These are phyloP conservation scores for Malania oleifera DNA, from an alignment of 164 flowering plant species.

Conservation along the genomic window DNA sequence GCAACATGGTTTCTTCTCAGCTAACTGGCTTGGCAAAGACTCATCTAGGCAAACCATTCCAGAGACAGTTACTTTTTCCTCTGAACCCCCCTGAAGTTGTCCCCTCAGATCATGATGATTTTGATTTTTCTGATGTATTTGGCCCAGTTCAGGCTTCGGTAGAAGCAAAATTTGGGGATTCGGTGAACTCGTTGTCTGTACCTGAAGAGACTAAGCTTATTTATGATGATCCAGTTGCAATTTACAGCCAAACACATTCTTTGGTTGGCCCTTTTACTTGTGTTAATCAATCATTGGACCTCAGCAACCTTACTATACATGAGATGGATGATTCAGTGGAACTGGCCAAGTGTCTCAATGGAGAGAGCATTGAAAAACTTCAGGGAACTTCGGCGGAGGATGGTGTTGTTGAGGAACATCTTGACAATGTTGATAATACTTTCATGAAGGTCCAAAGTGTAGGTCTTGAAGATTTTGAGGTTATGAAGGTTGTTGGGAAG, in stretches of 20 bases:
- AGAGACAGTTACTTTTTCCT: conserved; percentile 35
- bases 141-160: conserved; percentile 49
- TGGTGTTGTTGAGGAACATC: conserved; percentile 18
- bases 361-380: conserved; percentile 21
- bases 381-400: conserved; percentile 21
- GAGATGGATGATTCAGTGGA: conserved; percentile 47
- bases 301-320: conserved; percentile 48
- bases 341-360: conserved; percentile 28
- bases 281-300: conserved; percentile 47
- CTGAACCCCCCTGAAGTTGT: conserved; percentile 32
- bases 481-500: conserved; percentile 81
- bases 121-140: conserved; percentile 88
- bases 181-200: conserved; percentile 2
- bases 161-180: conserved; percentile 31
- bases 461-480: conserved; percentile 79
- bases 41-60: conserved; percentile 23
- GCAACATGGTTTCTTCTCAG: conserved; percentile 66
- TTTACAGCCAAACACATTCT: conserved; percentile 68
- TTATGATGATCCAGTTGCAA: conserved; percentile 57
- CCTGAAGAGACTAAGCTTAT: conserved; percentile 31
- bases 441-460: conserved; percentile 27
- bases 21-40: conserved; percentile 26
- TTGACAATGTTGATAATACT: conserved; percentile 13
- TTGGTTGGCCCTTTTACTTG: conserved; percentile 65
- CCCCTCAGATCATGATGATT: conserved; percentile 47